Percentiles rank a stretch among this genome's conserved stretches.
These are phyloP conservation scores for Dryadomyces sulphureus DNA, from an alignment of 2,329 filamentous ascomycete genomes.

Conservation along the genomic window DNA sequence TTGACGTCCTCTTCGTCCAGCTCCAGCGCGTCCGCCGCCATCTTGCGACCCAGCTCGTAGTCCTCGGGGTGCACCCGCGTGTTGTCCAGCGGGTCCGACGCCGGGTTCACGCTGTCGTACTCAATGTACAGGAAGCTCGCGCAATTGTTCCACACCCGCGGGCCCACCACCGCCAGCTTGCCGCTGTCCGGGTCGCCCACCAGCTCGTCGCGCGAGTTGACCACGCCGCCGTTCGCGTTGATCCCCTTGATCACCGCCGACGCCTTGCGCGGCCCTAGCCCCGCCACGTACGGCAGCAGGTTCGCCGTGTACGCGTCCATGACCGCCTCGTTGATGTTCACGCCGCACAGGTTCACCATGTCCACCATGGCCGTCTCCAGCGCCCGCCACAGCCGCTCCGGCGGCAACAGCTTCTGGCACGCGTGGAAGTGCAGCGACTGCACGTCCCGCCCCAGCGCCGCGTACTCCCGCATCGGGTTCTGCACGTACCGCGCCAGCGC, in stretches of 20 bases:
- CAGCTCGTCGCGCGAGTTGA: slow-evolving; percentile 73
- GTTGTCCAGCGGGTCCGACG: slow-evolving; percentile 87
- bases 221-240: slow-evolving; percentile 75
- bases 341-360: slow-evolving; percentile 92
- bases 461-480: slow-evolving; percentile 93
- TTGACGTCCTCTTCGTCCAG: slow-evolving; percentile 97
- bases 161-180: slow-evolving; percentile 66
- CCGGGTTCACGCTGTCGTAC: slow-evolving; percentile 67
- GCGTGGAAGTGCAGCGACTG: slow-evolving; percentile 77
- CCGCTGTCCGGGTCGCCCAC: slow-evolving; percentile 75
- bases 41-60: slow-evolving; percentile 94
- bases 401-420: slow-evolving; percentile 74
- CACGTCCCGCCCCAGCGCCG: slow-evolving; percentile 77
- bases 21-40: slow-evolving; percentile 92
- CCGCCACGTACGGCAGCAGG: slow-evolving; percentile 78
- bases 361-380: slow-evolving; percentile 97
- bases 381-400: slow-evolving; percentile 73
- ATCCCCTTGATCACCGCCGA: slow-evolving; percentile 76
- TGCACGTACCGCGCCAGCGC: slow-evolving; percentile 84
- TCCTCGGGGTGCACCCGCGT: slow-evolving; percentile 97
- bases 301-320: slow-evolving; percentile 70
- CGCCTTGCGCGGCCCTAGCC: slow-evolving; percentile 84
- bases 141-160: slow-evolving; percentile 90
- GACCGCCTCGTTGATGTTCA: slow-evolving; percentile 88
- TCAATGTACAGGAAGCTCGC: slow-evolving; percentile 88